phyloP scores from a whole-genome alignment of 495 filamentous ascomycete genomes.

The Penicillium egyptiacum region DNA sequence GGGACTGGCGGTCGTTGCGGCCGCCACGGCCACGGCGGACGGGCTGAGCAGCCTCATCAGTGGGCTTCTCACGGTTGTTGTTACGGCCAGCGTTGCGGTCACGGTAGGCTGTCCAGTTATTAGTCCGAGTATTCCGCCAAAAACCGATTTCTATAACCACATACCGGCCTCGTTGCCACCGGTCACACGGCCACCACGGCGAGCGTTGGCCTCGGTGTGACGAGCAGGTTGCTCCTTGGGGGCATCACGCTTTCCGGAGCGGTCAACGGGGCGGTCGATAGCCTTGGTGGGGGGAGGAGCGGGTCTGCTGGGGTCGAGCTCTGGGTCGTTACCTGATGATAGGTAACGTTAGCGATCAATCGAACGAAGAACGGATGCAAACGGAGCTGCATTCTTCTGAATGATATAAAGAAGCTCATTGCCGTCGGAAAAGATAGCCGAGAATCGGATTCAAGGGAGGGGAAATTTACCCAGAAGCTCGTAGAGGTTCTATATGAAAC shows the following conservation, averaged over 20 bases:
- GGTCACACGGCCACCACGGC: constrained; percentile 57
- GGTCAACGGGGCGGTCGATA: constrained; percentile 76
- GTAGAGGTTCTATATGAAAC: constrained; percentile 64
- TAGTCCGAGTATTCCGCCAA: constrained; percentile 8
- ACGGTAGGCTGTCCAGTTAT: constrained; percentile 68
- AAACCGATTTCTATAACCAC: constrained; percentile 27
- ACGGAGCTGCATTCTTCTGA: constrained; percentile 17
- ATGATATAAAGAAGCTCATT: not conserved
- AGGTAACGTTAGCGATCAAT: constrained; percentile 24
- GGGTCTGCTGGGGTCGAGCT: constrained; percentile 75
- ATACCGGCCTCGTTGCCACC: constrained; percentile 83
- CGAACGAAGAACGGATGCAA: not conserved
- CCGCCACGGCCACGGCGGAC: constrained; percentile 55
- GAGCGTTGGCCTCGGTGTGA: constrained; percentile 46
- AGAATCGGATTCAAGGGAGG: constrained; percentile 29
- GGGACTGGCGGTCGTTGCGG: constrained; percentile 81
- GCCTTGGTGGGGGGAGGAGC: constrained; percentile 78
- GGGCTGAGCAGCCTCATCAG: constrained; percentile 64
- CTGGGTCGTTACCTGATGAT: constrained; percentile 78
- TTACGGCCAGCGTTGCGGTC: constrained; percentile 80
- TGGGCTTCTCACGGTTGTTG: constrained; percentile 79
- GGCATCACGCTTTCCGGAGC: constrained; percentile 86
- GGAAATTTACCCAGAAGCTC: constrained; percentile 77
- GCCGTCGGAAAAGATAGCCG: constrained; percentile 16
- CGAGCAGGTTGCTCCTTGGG: constrained; percentile 61